Base-by-base conservation (phyloP, 257 asterid species). In the Nicotiana undulata region DNA sequence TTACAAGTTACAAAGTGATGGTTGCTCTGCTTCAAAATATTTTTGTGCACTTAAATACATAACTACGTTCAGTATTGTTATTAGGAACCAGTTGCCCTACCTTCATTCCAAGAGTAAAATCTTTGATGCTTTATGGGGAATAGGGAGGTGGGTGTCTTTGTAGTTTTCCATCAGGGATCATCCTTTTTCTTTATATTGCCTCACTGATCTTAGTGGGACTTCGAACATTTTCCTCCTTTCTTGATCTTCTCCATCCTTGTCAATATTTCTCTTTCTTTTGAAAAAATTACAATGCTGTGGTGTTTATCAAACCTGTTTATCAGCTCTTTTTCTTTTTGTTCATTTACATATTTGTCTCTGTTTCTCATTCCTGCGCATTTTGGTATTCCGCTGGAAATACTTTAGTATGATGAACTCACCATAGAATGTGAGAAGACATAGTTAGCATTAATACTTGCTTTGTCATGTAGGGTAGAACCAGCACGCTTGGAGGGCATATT, bases 401-500 rank as follows among this genome's bases (percentile, higher is more conserved):
- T 64, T 60, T n/a, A 15, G 17, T 79, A 34, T 24, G 53, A 46
- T 60, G 8, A 12, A 40, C 16, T 32, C 63, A 20, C 28, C 56
- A 79, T 46, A n/a, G 4, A 24, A 53, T 29, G 20, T 18, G 63
- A 64, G 31, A 66, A 29, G 18, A 68, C 79, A 37, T 31, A 20
- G 49, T 78, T 53, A 16, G 2, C 2, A n/a, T 6, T 1, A n/a
- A 0, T 56, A 18, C 28, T 67, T 56, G 44, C 17, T 82, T 52
- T 56, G 76, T 76, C 79, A 52, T 88, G 79, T 85, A 95, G 99
- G 95, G 89, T 64, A 91, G 88, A 85, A 86, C 82, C 75, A 88
- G 79, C 83, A 87, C 83, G 55, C 92, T 93, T 76, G 98, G 97
- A 76, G 91, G 85, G 79, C 86, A 87, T 79, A 83, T 87, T 58